Conservation (phyloP, 192 early-diverging fungal species). For the Chytriomyces sp. region DNA sequence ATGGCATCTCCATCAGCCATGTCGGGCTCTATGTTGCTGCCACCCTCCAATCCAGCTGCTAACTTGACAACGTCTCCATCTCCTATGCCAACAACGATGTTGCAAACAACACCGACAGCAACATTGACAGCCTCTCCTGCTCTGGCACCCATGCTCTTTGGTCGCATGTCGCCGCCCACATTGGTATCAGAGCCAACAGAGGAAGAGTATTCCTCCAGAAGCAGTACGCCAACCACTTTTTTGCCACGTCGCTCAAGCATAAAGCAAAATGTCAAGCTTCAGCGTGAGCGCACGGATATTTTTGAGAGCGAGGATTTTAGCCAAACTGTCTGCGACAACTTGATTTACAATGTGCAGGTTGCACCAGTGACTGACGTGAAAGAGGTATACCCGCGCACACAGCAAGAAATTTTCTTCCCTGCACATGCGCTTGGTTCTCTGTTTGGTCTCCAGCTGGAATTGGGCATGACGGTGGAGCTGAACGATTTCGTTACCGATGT, state of each 20-base stretch:
- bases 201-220: neutral
- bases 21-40: too few species aligned
- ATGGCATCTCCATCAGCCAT: neutral
- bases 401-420: slow-evolving; percentile 4
- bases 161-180: neutral
- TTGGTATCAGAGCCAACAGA: neutral
- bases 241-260: neutral
- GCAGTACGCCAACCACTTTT: neutral
- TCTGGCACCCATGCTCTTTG: neutral
- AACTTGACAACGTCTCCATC: neutral
- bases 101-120: too few species aligned
- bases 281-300: slow-evolving; percentile 6
- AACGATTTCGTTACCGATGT: slow-evolving; percentile 7
- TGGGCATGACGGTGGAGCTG: slow-evolving; percentile 8
- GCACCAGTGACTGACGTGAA: slow-evolving; percentile 56
- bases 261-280: neutral
- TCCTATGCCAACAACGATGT: too few species aligned
- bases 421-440: neutral
- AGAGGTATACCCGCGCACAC: neutral
- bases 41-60: too few species aligned
- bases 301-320: slow-evolving; percentile 37
- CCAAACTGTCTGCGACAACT: slow-evolving; percentile 78
- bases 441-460: slow-evolving; percentile 19
- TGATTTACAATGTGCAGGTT: slow-evolving; percentile 71
- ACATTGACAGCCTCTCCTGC: neutral